phyloP scores from a whole-genome alignment of 345 rosid genomes.

The Stellera chamaejasme region DNA sequence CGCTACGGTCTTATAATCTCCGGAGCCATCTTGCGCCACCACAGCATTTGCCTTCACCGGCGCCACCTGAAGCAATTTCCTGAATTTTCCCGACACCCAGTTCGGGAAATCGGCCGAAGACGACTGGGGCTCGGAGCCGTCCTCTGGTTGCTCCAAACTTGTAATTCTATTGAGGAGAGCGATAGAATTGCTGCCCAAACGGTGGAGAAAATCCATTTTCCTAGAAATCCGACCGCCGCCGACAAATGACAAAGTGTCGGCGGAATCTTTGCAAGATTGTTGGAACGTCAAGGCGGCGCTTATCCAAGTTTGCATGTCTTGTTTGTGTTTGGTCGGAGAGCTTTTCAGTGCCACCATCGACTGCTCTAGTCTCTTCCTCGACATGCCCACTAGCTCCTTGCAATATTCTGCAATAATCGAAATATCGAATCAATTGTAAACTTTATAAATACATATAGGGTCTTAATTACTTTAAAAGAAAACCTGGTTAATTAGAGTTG shows the following conservation, averaged over 20 bases:
- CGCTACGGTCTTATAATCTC: conserved; percentile 48
- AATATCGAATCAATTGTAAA: too few relatives aligned
- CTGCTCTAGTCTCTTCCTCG: conserved; percentile 42
- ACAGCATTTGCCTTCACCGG: conserved; percentile 36
- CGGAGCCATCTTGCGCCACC: conserved; percentile 82
- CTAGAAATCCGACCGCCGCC: conserved; percentile 22
- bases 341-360: conserved; percentile 34
- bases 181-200: conserved; percentile 49
- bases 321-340: conserved; percentile 28
- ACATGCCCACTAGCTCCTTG: conserved; percentile 41
- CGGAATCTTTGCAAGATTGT: conserved; percentile 65
- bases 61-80: conserved; percentile 34
- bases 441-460: too few relatives aligned
- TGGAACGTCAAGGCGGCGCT: conserved; percentile 70
- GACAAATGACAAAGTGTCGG: conserved; percentile 16
- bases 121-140: conserved; percentile 1
- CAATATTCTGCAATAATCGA: conserved; percentile 33
- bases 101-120: conserved; percentile 25
- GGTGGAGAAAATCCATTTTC: conserved; percentile 57
- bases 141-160: conserved; percentile 1
- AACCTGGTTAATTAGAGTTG: too few relatives aligned
- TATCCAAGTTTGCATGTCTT: conserved; percentile 69
- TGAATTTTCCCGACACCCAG: conserved; percentile 44
- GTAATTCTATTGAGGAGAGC: conserved; percentile 38
- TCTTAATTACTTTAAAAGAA: too few relatives aligned